Evolutionary conservation across 1,284 basidiomycete genomes (phyloP), one percentile per base, ranked within the genome.

Genomic region (Heterobasidion annosum): DNA sequence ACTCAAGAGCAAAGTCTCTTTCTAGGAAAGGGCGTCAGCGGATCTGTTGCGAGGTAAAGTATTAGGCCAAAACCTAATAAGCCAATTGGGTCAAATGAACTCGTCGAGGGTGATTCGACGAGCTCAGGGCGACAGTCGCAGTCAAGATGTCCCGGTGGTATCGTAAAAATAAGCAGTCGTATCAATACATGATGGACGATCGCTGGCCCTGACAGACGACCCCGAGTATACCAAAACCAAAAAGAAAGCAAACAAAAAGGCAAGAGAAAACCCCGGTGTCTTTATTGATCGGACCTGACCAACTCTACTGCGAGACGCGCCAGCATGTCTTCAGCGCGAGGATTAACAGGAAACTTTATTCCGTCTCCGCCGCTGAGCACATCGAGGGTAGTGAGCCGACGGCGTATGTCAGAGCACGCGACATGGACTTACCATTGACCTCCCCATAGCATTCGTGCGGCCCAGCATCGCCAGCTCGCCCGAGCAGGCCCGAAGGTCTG

Each of bases 251-350:
- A 35, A 15, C 33, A 50, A n/a, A 15, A 5, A 32, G 8, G 7
- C n/a, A 50, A n/a, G 7, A 19, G 7, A 8, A 34, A 50, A 13
- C 19, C 34, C 16, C 8, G 10, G 16, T 16, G 48, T 4, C 9
- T 10, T 16, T 47, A 47, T 15, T 51, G 15, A n/a, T 85, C 83
- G 32, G 70, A 69, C 55, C 76, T 75, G 12, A 78, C 76, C 45
- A 89, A 71, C 55, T 79, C 81, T 42, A 64, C 67, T 9, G 83
- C 87, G 25, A 90, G 72, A 47, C 75, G 74, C 15, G 73, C 75
- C 34, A 91, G 70, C 72, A 85, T 74, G 48, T 78, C 77, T 45
- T 87, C 81, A 19, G 85, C 74, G 51, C 73, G 75, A 1, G 83
- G 79, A 67, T 88, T 88, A 45, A 77, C 76, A 33, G 80, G 79